These are phyloP conservation scores for Apiospora aurea DNA, from an alignment of 2,329 filamentous ascomycete species.

Conservation along the genomic window DNA sequence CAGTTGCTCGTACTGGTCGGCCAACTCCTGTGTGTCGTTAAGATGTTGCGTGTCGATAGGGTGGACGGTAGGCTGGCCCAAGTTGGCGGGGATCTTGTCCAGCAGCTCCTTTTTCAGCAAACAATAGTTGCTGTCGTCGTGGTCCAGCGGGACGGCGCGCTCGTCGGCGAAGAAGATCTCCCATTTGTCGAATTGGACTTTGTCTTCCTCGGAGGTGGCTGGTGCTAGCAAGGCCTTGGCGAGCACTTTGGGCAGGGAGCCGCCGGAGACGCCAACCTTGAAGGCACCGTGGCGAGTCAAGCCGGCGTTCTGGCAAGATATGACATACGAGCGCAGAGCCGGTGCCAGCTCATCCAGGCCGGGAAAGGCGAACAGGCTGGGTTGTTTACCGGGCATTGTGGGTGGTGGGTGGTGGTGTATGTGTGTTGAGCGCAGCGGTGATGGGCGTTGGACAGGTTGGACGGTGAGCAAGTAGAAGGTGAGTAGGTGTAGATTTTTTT, in stretches of 20 bases:
- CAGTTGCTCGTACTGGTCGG: slow-evolving; percentile 90
- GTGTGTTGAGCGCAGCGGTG: slow-evolving; percentile 1
- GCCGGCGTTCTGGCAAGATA: slow-evolving; percentile 81
- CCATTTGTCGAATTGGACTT: slow-evolving; percentile 84
- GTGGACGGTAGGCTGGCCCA: slow-evolving; percentile 75
- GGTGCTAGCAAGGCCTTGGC: slow-evolving; percentile 79
- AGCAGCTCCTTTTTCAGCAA: slow-evolving; percentile 88
- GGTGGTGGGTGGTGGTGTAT: slow-evolving; percentile 20
- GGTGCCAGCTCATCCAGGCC: slow-evolving; percentile 73
- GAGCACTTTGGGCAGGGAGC: slow-evolving; percentile 88
- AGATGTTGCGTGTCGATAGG: slow-evolving; percentile 73
- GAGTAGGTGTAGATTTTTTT: background rate
- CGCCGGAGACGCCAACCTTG: slow-evolving; percentile 92
- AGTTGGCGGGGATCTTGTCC: slow-evolving; percentile 78
- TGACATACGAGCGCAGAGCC: slow-evolving; percentile 81
- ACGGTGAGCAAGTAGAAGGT: too few species aligned
- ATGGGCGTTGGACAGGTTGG: background rate
- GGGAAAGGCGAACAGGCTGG: slow-evolving; percentile 83
- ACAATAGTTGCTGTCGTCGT: slow-evolving; percentile 93
- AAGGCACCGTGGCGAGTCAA: slow-evolving; percentile 83
- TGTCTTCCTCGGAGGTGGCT: slow-evolving; percentile 61
- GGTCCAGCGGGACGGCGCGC: slow-evolving; percentile 89
- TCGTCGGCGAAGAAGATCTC: slow-evolving; percentile 99
- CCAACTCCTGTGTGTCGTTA: slow-evolving; percentile 87
- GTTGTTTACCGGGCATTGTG: slow-evolving; percentile 61